Evolutionary conservation across 2,329 filamentous ascomycete genomes (phyloP).

Genomic region (Botryotinia calthae): DNA sequence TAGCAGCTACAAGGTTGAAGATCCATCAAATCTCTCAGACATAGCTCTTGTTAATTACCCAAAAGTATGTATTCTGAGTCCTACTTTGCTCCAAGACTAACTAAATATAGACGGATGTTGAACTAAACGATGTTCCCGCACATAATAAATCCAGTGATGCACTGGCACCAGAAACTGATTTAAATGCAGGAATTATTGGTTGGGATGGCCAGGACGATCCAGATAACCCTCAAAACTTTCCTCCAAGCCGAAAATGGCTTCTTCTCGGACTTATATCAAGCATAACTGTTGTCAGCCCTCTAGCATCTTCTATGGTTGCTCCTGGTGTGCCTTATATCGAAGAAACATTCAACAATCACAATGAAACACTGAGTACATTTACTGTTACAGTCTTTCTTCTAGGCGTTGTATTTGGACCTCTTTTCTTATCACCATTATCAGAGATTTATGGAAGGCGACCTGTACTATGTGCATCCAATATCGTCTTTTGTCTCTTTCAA

Average conservation of each 20-base stretch:
- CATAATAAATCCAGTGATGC: not conserved
- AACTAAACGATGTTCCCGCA: not conserved
- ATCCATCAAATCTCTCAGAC: not conserved
- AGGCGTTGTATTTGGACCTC: constrained; percentile 56
- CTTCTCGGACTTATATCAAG: constrained; percentile 17
- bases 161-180: constrained; percentile 38
- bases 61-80: not conserved
- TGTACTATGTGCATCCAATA: constrained; percentile 55
- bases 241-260: constrained; percentile 18
- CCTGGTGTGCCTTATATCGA: constrained; percentile 39
- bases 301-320: constrained; percentile 45
- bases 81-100: not conserved
- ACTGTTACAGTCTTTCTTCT: constrained; percentile 52
- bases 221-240: constrained; percentile 24
- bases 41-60: constrained; percentile 10
- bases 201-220: constrained; percentile 27
- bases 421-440: constrained; percentile 56
- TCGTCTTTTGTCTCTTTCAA: constrained; percentile 59
- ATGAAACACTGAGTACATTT: constrained; percentile 23
- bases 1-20: not conserved
- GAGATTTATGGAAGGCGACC: constrained; percentile 63
- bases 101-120: not conserved
- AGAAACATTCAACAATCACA: constrained; percentile 27
- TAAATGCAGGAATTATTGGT: constrained; percentile 42
- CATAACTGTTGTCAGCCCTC: constrained; percentile 29